These are phyloP conservation scores for Rhizophora apiculata DNA, from an alignment of 345 rosid genomes.

Conservation along the genomic window DNA sequence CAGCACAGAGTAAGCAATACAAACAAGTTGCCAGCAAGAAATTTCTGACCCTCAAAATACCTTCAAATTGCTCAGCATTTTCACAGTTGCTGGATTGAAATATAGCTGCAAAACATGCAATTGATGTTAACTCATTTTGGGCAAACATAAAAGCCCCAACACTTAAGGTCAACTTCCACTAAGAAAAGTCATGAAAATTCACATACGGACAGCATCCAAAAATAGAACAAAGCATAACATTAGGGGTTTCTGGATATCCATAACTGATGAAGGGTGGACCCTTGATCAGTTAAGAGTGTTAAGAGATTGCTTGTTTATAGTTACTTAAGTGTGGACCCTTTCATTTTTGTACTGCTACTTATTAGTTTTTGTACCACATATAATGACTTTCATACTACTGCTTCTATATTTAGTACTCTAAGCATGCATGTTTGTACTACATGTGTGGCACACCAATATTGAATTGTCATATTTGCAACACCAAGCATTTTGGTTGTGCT, in stretches of 20 bases:
- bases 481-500: too few species aligned
- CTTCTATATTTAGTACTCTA: too few species aligned
- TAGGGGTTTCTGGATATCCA: neutral
- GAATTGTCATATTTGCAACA: too few species aligned
- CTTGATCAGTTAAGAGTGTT: too few species aligned
- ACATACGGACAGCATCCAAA: neutral
- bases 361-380: too few species aligned
- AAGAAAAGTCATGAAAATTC: neutral
- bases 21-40: neutral
- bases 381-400: too few species aligned
- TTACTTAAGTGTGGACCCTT: too few species aligned
- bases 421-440: too few species aligned
- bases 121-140: constrained; percentile 1
- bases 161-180: neutral
- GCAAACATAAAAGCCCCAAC: neutral
- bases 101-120: constrained; percentile 63
- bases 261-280: too few species aligned
- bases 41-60: constrained; percentile 25
- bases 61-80: constrained; percentile 98
- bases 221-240: neutral
- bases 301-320: too few species aligned
- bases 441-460: too few species aligned
- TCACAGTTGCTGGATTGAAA: constrained; percentile 98
- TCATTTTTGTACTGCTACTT: too few species aligned
- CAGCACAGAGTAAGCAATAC: neutral